phyloP scores from a whole-genome alignment of 345 rosid species.

The Salix dunnii region DNA sequence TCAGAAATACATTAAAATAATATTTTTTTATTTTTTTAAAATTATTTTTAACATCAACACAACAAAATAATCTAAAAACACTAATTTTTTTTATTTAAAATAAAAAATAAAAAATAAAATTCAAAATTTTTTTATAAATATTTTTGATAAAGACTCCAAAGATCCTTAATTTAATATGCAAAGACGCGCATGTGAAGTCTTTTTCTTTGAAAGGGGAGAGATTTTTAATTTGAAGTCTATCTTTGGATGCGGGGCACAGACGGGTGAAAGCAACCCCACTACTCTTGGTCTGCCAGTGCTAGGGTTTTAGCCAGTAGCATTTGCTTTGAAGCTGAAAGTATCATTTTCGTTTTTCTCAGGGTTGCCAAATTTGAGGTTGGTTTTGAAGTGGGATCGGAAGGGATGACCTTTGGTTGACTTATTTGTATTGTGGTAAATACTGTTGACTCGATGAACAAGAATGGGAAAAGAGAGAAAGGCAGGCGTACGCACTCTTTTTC shows the following conservation, averaged over 20 bases:
- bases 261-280: conserved; percentile 27
- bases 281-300: conserved; percentile 45
- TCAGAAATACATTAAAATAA: too few relatives aligned
- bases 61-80: too few relatives aligned
- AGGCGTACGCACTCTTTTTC: too few relatives aligned
- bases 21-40: too few relatives aligned
- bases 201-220: not conserved
- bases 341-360: not conserved
- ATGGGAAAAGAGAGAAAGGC: not conserved
- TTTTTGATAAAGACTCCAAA: too few relatives aligned
- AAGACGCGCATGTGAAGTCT: not conserved
- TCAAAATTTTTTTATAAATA: too few relatives aligned
- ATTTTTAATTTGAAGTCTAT: conserved; percentile 2
- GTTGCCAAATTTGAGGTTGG: not conserved
- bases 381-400: conserved; percentile 3
- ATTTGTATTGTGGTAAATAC: not conserved
- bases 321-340: not conserved
- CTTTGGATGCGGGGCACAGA: conserved; percentile 20
- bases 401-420: conserved; percentile 28
- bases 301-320: not conserved
- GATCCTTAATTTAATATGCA: not conserved
- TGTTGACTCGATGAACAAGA: conserved; percentile 4
- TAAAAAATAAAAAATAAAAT: too few relatives aligned
- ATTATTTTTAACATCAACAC: too few relatives aligned
- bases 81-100: too few relatives aligned